Evolutionary conservation across 1,139 yeast genomes (phyloP).

Genomic region (Saccharomyces pastorianus): DNA sequence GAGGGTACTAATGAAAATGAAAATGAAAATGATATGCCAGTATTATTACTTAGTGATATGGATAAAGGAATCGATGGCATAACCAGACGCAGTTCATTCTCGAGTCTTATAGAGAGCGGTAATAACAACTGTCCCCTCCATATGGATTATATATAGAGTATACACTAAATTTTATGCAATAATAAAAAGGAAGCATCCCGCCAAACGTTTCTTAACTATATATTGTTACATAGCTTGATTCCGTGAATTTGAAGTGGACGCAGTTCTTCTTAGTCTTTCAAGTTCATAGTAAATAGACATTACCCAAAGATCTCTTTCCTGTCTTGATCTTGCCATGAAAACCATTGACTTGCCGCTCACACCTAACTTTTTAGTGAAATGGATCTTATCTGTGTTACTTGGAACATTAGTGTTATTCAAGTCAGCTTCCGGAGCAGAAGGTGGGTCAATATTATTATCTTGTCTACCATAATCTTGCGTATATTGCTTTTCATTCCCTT

Average conservation of each 20-base stretch:
- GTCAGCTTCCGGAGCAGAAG: constrained; percentile 1
- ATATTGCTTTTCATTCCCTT: constrained; percentile 1
- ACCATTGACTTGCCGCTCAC: constrained; percentile 60
- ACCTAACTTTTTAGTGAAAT: constrained; percentile 49
- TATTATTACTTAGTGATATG: constrained; percentile 9
- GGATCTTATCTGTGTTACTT: constrained; percentile 38
- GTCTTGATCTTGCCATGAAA: constrained; percentile 73
- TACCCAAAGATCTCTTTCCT: constrained; percentile 83
- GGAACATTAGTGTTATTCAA: neutral
- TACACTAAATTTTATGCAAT: neutral
- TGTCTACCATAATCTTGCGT: neutral
- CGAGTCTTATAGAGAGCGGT: neutral
- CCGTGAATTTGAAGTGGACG: neutral
- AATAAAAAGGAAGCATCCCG: neutral
- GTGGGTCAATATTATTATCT: neutral
- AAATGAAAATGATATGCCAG: constrained; percentile 7
- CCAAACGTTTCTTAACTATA: neutral
- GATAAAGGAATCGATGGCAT: constrained; percentile 12
- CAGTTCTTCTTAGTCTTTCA: constrained; percentile 40
- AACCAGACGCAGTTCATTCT: neutral
- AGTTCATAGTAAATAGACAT: constrained; percentile 53
- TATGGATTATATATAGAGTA: neutral
- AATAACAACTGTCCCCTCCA: neutral
- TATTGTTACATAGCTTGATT: neutral
- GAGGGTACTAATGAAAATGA: neutral